Conservation (phyloP, 345 rosid species). For the Bretschneidera sinensis region DNA sequence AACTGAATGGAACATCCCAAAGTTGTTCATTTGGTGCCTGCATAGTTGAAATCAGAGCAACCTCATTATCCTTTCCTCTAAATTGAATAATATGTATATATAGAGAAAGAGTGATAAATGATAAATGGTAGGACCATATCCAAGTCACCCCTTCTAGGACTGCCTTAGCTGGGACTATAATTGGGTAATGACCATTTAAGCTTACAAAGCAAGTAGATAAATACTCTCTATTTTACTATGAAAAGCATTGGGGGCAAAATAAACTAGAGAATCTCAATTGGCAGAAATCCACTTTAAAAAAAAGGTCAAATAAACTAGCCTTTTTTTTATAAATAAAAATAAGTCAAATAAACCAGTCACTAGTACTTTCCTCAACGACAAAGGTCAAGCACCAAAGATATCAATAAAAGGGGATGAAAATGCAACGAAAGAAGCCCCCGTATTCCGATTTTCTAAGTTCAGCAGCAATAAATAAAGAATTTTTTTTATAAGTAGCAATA, state of each 20-base stretch:
- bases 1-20: constrained; percentile 61
- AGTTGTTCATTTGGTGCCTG: constrained; percentile 43
- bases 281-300: background rate
- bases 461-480: background rate
- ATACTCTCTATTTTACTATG: no score
- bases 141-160: background rate
- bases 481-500: background rate
- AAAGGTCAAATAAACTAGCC: background rate
- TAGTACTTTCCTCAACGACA: background rate
- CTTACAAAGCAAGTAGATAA: background rate
- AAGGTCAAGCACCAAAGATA: no score
- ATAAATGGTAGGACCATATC: background rate
- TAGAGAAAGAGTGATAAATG: no score
- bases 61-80: constrained; percentile 3
- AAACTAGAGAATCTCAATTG: background rate
- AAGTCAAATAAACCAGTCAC: background rate
- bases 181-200: background rate
- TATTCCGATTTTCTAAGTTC: background rate
- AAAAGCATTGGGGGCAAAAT: background rate
- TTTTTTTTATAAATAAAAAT: no score
- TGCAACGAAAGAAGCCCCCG: background rate
- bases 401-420: background rate
- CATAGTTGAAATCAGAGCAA: constrained; percentile 17
- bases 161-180: background rate
- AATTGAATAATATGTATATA: background rate